Evolutionary conservation across 169 alveolate genomes (phyloP).

Genomic region (Plasmodium inui): DNA sequence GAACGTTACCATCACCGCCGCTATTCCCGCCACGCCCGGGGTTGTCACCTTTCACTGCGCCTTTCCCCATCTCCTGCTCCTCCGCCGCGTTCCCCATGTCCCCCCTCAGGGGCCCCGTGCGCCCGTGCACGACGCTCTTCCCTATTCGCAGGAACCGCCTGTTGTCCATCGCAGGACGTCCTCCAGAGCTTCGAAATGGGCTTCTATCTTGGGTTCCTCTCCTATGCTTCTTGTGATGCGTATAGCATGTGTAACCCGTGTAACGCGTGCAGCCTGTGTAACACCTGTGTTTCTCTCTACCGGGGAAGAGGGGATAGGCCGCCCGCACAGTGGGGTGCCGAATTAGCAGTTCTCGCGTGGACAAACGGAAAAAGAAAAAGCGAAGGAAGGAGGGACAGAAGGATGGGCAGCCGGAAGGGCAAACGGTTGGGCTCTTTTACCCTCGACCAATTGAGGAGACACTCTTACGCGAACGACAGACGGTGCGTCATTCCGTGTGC

Average conservation of each 20-base stretch:
- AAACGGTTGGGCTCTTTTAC: neutral
- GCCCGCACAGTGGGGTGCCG: neutral
- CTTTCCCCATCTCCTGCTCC: conserved; percentile 2
- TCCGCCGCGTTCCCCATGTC: conserved; percentile 19
- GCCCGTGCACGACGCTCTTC: conserved; percentile 76
- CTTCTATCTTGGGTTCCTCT: neutral
- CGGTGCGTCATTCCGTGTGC: neutral
- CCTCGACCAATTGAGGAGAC: neutral
- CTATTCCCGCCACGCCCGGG: neutral
- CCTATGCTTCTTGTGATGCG: neutral
- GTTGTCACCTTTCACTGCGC: neutral
- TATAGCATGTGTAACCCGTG: neutral
- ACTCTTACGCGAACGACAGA: neutral
- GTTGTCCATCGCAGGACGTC: conserved; percentile 14
- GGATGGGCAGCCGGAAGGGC: neutral
- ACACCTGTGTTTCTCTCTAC: neutral
- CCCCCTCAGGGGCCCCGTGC: conserved; percentile 73
- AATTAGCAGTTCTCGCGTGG: neutral
- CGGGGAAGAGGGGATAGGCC: neutral
- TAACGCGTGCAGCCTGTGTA: neutral
- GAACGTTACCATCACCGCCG: neutral
- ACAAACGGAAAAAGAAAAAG: conserved; percentile 2
- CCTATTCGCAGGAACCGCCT: conserved; percentile 50
- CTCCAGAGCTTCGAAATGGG: neutral
- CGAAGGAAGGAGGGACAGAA: neutral